Conservation (phyloP, 306 rosid species). For the Cicer pinnatifidum region DNA sequence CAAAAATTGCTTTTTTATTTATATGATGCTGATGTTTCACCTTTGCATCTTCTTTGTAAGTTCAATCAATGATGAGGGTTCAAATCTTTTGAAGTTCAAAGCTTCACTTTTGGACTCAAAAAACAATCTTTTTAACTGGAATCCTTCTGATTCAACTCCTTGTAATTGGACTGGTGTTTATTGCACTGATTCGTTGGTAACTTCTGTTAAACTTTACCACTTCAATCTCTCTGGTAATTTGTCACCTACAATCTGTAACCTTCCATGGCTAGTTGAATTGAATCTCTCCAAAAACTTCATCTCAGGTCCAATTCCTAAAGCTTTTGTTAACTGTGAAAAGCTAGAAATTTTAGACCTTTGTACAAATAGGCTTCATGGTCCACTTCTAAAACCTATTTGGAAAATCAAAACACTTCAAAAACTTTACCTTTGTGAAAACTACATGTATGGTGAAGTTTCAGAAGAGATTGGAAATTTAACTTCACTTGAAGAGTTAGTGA, state of each 20-base stretch:
- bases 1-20: conserved; percentile 45
- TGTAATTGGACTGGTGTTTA: conserved; percentile 76
- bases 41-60: conserved; percentile 40
- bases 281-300: conserved; percentile 67
- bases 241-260: conserved; percentile 60
- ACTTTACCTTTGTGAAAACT: conserved; percentile 76
- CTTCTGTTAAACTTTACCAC: conserved; percentile 57
- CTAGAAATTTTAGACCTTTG: conserved; percentile 72
- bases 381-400: conserved; percentile 52
- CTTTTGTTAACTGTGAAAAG: conserved; percentile 56
- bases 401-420: conserved; percentile 56
- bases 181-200: conserved; percentile 61
- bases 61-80: conserved; percentile 63
- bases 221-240: conserved; percentile 68
- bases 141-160: conserved; percentile 60
- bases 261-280: conserved; percentile 59
- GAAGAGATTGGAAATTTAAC: conserved; percentile 62
- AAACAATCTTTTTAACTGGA: conserved; percentile 63
- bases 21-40: conserved; percentile 44
- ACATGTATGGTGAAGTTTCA: conserved; percentile 58
- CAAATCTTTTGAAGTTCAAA: conserved; percentile 61
- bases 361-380: conserved; percentile 76
- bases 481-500: conserved; percentile 67
- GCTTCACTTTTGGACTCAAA: conserved; percentile 52
- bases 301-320: conserved; percentile 62